These are phyloP conservation scores for Backusella luteola DNA, from an alignment of 192 early-diverging fungal genomes.

Conservation along the genomic window DNA sequence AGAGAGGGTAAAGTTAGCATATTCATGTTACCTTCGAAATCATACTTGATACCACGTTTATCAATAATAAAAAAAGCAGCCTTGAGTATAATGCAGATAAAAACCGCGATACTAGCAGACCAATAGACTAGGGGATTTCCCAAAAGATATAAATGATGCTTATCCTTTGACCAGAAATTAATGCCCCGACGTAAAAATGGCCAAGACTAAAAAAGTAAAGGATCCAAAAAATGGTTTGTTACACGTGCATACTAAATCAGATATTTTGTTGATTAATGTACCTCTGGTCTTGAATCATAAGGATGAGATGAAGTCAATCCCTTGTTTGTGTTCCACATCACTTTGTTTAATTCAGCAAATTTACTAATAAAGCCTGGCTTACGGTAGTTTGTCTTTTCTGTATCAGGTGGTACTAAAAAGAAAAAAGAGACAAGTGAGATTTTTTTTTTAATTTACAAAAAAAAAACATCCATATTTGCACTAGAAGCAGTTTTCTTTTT, in stretches of 20 bases:
- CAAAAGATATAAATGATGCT: constrained; percentile 83
- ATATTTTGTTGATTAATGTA: background rate
- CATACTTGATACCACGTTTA: constrained; percentile 36
- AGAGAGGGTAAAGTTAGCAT: background rate
- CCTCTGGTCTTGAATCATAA: constrained; percentile 88
- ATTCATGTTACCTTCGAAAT: constrained; percentile 33
- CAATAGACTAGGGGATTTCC: constrained; percentile 94
- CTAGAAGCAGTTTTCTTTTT: background rate
- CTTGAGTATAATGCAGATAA: constrained; percentile 57
- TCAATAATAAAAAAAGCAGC: constrained; percentile 54
- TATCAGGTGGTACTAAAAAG: constrained; percentile 54
- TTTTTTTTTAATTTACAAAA: no score
- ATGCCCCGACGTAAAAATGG: constrained; percentile 86
- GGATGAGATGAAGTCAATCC: constrained; percentile 90
- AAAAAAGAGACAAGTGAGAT: background rate
- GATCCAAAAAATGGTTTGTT: background rate
- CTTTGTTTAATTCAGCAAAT: constrained; percentile 84
- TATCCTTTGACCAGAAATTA: constrained; percentile 82
- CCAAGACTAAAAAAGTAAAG: constrained; percentile 60
- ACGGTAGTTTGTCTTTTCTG: constrained; percentile 59
- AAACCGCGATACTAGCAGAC: constrained; percentile 61
- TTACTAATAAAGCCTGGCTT: constrained; percentile 83
- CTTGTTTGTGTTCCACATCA: constrained; percentile 92
- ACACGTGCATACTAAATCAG: background rate
- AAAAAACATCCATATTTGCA: background rate